These are phyloP conservation scores for Penicillium verhagenii DNA, from an alignment of 495 filamentous ascomycete genomes.

Conservation along the genomic window DNA sequence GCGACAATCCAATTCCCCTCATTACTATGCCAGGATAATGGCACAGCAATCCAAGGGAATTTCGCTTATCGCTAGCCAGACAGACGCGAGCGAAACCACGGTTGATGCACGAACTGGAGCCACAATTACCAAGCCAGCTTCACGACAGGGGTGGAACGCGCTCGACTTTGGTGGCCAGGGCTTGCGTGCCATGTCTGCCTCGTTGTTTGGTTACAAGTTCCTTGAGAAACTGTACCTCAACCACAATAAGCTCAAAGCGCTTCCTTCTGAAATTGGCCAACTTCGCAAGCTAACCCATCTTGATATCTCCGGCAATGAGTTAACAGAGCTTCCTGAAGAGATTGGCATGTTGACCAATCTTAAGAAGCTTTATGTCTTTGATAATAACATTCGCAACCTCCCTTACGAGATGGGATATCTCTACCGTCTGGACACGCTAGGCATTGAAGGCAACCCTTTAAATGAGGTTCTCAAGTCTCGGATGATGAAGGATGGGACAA, in stretches of 20 bases:
- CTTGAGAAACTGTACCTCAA: conserved; percentile 87
- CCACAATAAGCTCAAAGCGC: conserved; percentile 76
- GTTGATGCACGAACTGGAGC: conserved; percentile 61
- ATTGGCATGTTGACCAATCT: conserved; percentile 94
- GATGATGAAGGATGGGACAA: conserved; percentile 82
- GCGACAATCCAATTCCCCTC: conserved; percentile 60
- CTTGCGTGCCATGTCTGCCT: conserved; percentile 70
- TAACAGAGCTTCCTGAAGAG: conserved; percentile 82
- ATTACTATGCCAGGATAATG: conserved; percentile 61
- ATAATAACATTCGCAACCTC: conserved; percentile 79
- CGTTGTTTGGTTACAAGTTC: conserved; percentile 83
- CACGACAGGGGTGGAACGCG: conserved; percentile 82
- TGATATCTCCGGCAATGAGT: conserved; percentile 83
- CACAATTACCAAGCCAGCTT: conserved; percentile 52
- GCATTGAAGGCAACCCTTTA: conserved; percentile 88
- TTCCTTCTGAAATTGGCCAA: conserved; percentile 76
- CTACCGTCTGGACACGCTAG: conserved; percentile 80
- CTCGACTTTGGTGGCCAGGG: conserved; percentile 94
- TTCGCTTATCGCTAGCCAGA: conserved; percentile 52
- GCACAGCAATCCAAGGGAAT: conserved; percentile 63
- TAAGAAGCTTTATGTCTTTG: conserved; percentile 75
- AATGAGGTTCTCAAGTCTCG: conserved; percentile 68
- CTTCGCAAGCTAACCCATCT: conserved; percentile 75
- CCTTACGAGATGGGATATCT: conserved; percentile 87
- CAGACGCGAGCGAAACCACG: conserved; percentile 59